Base-by-base conservation (phyloP, 306 rosid genomes). In the Fragaria ananassa region DNA sequence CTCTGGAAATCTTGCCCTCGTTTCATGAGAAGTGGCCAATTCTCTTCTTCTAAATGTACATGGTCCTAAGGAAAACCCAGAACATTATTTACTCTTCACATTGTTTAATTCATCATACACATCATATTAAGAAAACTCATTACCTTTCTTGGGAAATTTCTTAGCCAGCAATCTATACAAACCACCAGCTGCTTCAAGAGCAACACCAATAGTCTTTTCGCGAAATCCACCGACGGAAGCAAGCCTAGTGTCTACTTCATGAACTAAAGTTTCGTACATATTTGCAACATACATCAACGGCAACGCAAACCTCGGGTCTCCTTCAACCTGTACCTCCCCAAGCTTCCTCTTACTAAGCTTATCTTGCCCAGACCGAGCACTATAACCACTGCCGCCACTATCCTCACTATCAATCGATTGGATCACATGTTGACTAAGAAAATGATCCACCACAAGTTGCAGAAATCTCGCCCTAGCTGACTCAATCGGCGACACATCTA, bases 221-320 rank as follows among this genome's bases (percentile, higher is more conserved):
- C 98, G 93, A 76, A 89, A 82, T 63, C 97, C 97, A 80, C 82
- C 87, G 91, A 89, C 70, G 75, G 96, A 90, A 82, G 90, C 80
- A 82, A 95, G 97, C 88, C 96, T 91, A 58, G 74, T 85, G 81
- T 95, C 92, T 63, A 85, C 93, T 39, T 95, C 96, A 76, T 73
- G 74, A 68, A 95, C 97, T 70, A 95, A 85, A 74, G 82, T 84
- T 68, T 95, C 95, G 27, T 95, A 95, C 93, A 95, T 77, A 83
- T 95, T 95, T n/a, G 98, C 98, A 79, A 89, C 92, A 70, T 95
- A 92, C 98, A 95, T 95, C 85, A 95, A 87, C 23, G 98, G 98
- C 83, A 95, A 78, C 44, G 91, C 91, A 27, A 85, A 85, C 69
- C 76, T 84, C 0, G 91, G 89, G 79, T 95, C 93, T 39, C 97